phyloP scores from a whole-genome alignment of 148 eudicot genomes.

The Oxyria digyna region DNA sequence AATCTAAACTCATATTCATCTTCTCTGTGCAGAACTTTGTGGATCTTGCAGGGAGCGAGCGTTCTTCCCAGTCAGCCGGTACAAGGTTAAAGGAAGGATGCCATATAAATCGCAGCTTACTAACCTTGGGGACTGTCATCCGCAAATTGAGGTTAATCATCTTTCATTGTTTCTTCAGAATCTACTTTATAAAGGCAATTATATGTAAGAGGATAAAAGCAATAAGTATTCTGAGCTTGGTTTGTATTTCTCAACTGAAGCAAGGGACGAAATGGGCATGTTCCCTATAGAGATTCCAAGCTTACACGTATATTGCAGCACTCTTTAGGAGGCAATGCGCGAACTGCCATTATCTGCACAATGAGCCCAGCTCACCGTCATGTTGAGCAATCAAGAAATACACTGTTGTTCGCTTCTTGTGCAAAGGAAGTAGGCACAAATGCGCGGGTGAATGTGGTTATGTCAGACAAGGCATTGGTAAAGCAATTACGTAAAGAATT shows the following conservation, averaged over 20 bases:
- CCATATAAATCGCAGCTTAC: slow-evolving; percentile 83
- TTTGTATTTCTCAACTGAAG: slow-evolving; percentile 23
- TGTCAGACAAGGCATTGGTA: slow-evolving; percentile 92
- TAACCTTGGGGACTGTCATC: slow-evolving; percentile 80
- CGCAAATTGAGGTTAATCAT: slow-evolving; percentile 62
- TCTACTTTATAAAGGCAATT: neutral
- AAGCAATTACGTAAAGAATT: slow-evolving; percentile 72
- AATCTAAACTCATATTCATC: neutral
- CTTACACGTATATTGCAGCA: slow-evolving; percentile 87
- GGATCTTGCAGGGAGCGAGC: slow-evolving; percentile 98
- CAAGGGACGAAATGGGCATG: slow-evolving; percentile 80
- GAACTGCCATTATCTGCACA: slow-evolving; percentile 91
- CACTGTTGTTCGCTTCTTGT: slow-evolving; percentile 71
- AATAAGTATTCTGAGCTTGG: neutral
- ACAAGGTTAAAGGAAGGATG: slow-evolving; percentile 85
- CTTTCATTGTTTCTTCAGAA: neutral
- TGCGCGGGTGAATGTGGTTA: slow-evolving; percentile 92
- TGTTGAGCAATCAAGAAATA: slow-evolving; percentile 73
- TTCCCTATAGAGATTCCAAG: slow-evolving; percentile 91
- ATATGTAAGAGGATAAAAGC: neutral
- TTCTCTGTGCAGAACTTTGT: slow-evolving; percentile 54
- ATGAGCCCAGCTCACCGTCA: slow-evolving; percentile 88
- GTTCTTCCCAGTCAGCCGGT: slow-evolving; percentile 84
- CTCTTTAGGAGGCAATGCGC: slow-evolving; percentile 94
- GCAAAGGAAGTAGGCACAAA: slow-evolving; percentile 94